Conservation (phyloP, 2,329 filamentous ascomycete genomes). For the Trichoderma semiorbis region DNA sequence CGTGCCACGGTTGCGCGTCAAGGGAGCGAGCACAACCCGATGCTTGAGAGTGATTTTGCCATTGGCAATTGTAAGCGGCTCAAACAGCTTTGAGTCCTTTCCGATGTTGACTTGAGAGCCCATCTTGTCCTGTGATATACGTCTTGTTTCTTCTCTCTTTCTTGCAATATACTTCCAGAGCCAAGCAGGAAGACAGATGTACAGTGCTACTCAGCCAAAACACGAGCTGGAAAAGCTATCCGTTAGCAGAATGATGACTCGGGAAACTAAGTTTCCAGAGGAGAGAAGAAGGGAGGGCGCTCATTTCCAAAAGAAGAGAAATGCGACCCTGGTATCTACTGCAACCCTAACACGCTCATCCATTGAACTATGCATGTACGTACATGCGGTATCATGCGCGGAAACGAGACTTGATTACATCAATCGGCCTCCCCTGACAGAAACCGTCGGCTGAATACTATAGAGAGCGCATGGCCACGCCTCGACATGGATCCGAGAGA, state of each 20-base stretch:
- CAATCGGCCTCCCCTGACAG: neutral
- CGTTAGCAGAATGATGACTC: neutral
- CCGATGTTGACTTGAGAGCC: conserved; percentile 10
- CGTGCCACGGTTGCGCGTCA: conserved; percentile 52
- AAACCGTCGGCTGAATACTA: neutral
- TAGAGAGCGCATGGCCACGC: neutral
- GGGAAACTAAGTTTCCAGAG: neutral
- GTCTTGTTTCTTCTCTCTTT: neutral
- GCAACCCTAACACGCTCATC: neutral
- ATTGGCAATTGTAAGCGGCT: conserved; percentile 35
- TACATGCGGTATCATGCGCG: neutral
- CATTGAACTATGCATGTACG: neutral
- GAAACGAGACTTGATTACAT: neutral
- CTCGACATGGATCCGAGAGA: neutral
- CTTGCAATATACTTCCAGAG: neutral
- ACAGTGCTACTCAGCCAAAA: neutral
- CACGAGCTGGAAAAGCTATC: neutral
- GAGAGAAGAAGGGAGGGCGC: neutral
- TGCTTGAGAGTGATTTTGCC: conserved; percentile 48
- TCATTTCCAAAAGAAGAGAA: neutral
- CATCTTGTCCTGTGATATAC: conserved; percentile 3
- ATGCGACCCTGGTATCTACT: neutral
- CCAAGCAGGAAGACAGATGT: neutral
- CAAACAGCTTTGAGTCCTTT: conserved; percentile 28
- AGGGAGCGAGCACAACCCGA: conserved; percentile 48